Conservation (phyloP, 345 rosid genomes). For the Hypericum androsaemum region DNA sequence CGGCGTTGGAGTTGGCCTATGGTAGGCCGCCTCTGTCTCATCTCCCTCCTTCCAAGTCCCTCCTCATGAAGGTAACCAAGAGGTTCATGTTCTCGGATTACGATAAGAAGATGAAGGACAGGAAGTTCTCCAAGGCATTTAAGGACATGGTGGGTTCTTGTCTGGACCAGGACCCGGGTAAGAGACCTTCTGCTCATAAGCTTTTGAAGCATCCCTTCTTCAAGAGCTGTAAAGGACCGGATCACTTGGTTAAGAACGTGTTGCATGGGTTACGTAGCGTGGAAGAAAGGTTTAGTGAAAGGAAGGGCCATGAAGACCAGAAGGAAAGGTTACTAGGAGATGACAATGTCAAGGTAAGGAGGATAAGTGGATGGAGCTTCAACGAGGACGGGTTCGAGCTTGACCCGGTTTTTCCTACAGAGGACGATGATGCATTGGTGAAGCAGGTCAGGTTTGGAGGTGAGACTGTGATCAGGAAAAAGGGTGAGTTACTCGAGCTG, state of each 20-base stretch:
- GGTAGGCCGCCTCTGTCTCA: conserved; percentile 79
- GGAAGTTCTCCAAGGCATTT: conserved; percentile 68
- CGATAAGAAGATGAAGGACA: conserved; percentile 37
- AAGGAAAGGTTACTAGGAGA: conserved; percentile 3
- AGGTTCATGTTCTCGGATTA: conserved; percentile 64
- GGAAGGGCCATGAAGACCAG: conserved; percentile 16
- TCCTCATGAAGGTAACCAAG: conserved; percentile 73
- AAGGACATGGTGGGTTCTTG: conserved; percentile 79
- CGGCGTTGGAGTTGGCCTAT: conserved; percentile 76
- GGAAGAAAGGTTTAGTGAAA: conserved; percentile 47
- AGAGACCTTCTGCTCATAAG: conserved; percentile 68
- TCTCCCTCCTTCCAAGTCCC: conserved; percentile 64
- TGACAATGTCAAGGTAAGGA: conserved; percentile 38
- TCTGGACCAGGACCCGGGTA: conserved; percentile 68
- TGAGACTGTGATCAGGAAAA: conserved; percentile 21
- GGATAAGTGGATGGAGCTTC: conserved; percentile 92
- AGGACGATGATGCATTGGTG: conserved; percentile 9
- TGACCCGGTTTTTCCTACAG: conserved; percentile 60
- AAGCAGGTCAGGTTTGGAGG: conserved; percentile 28
- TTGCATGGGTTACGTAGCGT: conserved; percentile 54
- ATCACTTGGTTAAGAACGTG: conserved; percentile 46
- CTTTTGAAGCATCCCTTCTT: conserved; percentile 63
- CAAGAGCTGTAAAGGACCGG: conserved; percentile 56
- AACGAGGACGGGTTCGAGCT: conserved; percentile 59
- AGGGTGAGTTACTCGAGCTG: too few species aligned